Percentiles rank a stretch among this genome's conserved stretches.
phyloP scores from a whole-genome alignment of 345 rosid species.

The Sisymbrium altissimum region DNA sequence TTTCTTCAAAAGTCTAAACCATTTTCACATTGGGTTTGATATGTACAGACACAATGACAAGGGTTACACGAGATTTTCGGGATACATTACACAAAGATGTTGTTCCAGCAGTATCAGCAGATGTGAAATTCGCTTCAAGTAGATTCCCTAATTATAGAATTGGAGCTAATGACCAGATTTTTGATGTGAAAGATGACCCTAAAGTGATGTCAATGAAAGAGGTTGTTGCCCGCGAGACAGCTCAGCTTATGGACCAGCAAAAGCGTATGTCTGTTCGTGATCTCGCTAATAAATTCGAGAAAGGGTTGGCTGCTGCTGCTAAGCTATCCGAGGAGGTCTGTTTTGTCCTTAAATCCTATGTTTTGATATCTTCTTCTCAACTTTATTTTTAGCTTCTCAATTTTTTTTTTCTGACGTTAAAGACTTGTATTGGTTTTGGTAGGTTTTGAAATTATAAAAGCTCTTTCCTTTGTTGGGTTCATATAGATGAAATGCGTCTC shows the following conservation, averaged over 20 bases:
- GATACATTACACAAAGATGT: slow-evolving; percentile 62
- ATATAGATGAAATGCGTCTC: neutral
- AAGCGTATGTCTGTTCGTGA: slow-evolving; percentile 95
- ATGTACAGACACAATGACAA: slow-evolving; percentile 53
- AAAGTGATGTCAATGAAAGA: slow-evolving; percentile 88
- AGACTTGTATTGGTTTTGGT: neutral
- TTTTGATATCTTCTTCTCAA: neutral
- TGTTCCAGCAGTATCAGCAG: slow-evolving; percentile 70
- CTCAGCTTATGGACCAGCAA: slow-evolving; percentile 86
- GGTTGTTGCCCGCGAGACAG: slow-evolving; percentile 88
- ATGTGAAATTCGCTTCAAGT: slow-evolving; percentile 77
- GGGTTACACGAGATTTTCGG: slow-evolving; percentile 64
- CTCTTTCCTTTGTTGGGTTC: neutral
- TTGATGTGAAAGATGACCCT: slow-evolving; percentile 66
- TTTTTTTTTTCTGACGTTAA: neutral
- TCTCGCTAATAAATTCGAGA: slow-evolving; percentile 89
- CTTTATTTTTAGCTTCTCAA: neutral
- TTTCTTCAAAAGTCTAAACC: slow-evolving; percentile 11
- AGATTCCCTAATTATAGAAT: slow-evolving; percentile 81
- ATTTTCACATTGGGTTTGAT: slow-evolving; percentile 5
- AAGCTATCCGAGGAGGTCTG: slow-evolving; percentile 91
- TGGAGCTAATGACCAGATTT: slow-evolving; percentile 74
- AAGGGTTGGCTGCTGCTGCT: slow-evolving; percentile 93
- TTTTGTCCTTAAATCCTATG: neutral
- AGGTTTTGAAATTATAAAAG: neutral